Percentiles rank a stretch among this genome's conserved stretches.
Conservation (phyloP, 164 flowering plant species). For the Aristolochia contorta region DNA sequence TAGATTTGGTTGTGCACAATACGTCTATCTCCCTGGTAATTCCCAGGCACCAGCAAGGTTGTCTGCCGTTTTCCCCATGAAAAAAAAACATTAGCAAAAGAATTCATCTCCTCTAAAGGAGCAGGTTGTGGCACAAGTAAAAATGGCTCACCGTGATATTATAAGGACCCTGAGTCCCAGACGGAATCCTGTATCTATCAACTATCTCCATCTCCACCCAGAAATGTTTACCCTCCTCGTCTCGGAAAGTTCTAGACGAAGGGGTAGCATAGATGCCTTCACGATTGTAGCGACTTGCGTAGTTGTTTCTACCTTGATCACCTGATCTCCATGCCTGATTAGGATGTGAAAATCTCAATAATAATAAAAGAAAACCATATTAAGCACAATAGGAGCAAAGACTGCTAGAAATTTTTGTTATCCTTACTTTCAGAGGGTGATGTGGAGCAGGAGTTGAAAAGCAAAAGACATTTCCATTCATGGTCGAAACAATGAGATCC, state of each 20-base stretch:
- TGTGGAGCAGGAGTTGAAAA: slow-evolving; percentile 89
- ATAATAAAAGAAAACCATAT: too few relatives aligned
- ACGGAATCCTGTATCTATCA: slow-evolving; percentile 68
- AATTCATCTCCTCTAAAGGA: not conserved
- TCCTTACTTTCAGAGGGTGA: slow-evolving; percentile 81
- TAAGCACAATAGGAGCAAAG: not conserved
- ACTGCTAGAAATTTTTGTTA: not conserved
- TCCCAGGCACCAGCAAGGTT: slow-evolving; percentile 88
- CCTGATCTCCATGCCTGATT: slow-evolving; percentile 82
- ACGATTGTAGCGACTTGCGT: slow-evolving; percentile 54
- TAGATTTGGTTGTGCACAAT: slow-evolving; percentile 59
- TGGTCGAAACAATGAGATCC: slow-evolving; percentile 92
- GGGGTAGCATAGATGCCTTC: slow-evolving; percentile 67
- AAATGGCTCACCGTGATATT: slow-evolving; percentile 77
- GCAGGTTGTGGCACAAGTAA: not conserved
- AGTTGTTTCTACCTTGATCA: slow-evolving; percentile 82
- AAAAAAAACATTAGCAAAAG: not conserved
- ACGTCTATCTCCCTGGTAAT: slow-evolving; percentile 86
- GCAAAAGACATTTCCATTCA: slow-evolving; percentile 99
- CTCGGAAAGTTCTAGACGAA: slow-evolving; percentile 85
- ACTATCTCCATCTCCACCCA: slow-evolving; percentile 96
- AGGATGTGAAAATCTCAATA: not conserved
- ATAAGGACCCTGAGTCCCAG: slow-evolving; percentile 86
- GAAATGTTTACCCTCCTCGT: slow-evolving; percentile 93
- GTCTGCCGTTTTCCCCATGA: slow-evolving; percentile 31